These are phyloP conservation scores for Ogataea degrootiae DNA, from an alignment of 805 yeast species.

Conservation along the genomic window DNA sequence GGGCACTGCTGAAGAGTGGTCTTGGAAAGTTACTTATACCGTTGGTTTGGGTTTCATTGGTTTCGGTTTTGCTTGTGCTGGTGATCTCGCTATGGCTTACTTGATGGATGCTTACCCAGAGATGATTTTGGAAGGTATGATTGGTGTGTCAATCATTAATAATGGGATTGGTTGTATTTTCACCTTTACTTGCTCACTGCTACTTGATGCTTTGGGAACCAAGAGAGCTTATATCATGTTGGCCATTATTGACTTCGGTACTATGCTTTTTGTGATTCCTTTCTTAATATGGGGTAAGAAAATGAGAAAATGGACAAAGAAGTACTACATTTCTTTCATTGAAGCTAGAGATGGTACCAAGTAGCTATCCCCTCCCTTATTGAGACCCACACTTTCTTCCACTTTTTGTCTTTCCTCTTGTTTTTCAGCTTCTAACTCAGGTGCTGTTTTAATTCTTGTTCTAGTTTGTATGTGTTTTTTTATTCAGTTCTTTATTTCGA, in stretches of 20 bases:
- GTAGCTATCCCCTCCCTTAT: neutral
- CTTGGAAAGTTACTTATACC: constrained; percentile 48
- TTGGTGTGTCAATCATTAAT: constrained; percentile 61
- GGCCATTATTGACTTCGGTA: constrained; percentile 55
- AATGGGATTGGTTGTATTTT: constrained; percentile 62
- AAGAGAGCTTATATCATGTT: constrained; percentile 55
- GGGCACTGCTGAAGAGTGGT: constrained; percentile 53
- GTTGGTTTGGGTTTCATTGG: constrained; percentile 63
- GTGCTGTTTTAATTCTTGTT: neutral
- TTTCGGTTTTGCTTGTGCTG: constrained; percentile 65
- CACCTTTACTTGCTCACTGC: constrained; percentile 59
- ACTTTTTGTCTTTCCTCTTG: too few species aligned
- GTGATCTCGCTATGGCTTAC: constrained; percentile 65
- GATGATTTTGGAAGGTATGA: constrained; percentile 67
- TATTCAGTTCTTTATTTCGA: neutral
- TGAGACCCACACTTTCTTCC: too few species aligned
- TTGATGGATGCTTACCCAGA: constrained; percentile 67
- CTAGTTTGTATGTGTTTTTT: neutral
- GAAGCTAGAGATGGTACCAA: constrained; percentile 44
- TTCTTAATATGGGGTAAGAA: constrained; percentile 21
- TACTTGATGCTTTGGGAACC: constrained; percentile 55
- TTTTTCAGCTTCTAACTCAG: too few species aligned
- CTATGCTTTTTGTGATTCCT: constrained; percentile 49
- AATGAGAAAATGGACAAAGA: constrained; percentile 51
- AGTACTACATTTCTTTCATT: constrained; percentile 48